Evolutionary conservation across 2,329 filamentous ascomycete species (phyloP).

Genomic region (Neodidymelliopsis sp.): DNA sequence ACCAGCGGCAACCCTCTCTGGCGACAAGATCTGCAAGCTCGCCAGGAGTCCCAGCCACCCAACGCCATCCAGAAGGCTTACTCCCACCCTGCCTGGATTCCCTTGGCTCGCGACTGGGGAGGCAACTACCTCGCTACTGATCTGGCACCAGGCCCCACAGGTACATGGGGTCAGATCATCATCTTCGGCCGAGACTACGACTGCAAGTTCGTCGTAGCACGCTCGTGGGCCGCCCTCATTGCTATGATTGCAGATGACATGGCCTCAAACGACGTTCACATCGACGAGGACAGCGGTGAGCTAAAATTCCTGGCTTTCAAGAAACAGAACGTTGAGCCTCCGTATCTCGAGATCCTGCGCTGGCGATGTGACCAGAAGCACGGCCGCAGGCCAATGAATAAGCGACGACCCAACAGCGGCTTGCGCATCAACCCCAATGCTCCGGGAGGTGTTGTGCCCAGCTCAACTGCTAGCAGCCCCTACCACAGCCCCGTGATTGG

Average conservation of each 20-base stretch:
- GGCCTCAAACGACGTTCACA: constrained; percentile 87
- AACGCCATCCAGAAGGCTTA: constrained; percentile 91
- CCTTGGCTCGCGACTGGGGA: constrained; percentile 95
- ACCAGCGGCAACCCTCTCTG: constrained; percentile 70
- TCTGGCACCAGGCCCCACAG: constrained; percentile 85
- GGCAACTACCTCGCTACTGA: constrained; percentile 97
- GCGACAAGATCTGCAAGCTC: constrained; percentile 82
- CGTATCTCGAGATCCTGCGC: constrained; percentile 91
- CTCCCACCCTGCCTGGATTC: constrained; percentile 93
- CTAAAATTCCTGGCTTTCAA: constrained; percentile 88
- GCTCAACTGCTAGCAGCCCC: constrained; percentile 60
- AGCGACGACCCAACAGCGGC: constrained; percentile 55
- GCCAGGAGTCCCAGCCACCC: constrained; percentile 87
- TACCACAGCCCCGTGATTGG: constrained; percentile 72
- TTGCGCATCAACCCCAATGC: constrained; percentile 62
- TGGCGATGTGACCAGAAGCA: constrained; percentile 97
- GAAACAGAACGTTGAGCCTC: constrained; percentile 83
- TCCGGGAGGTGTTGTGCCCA: constrained; percentile 52
- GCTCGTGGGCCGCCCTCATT: constrained; percentile 89
- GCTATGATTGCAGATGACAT: constrained; percentile 90
- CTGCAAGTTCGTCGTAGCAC: constrained; percentile 94
- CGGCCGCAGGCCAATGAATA: constrained; percentile 63
- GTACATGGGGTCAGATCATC: constrained; percentile 96
- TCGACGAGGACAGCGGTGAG: constrained; percentile 91
- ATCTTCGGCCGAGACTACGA: constrained; percentile 98